These are phyloP conservation scores for Ceratobasidium sp. DNA, from an alignment of 1,284 basidiomycete species.

Conservation along the genomic window DNA sequence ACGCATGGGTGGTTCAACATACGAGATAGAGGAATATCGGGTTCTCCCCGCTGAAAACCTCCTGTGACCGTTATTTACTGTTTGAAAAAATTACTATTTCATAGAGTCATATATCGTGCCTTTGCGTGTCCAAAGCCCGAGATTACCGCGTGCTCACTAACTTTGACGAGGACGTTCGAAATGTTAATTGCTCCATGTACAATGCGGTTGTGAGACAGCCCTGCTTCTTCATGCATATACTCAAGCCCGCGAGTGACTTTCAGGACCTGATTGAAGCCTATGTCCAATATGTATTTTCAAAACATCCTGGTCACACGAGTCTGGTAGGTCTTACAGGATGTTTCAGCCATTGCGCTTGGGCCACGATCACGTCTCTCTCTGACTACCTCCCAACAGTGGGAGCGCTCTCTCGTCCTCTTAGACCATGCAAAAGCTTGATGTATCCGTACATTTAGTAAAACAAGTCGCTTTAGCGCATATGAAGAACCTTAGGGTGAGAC, in stretches of 20 bases:
- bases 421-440: no score
- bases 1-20: not conserved
- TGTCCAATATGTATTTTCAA: no score
- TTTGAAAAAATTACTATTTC: not conserved
- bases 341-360: no score
- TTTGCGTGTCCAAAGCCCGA: constrained; percentile 43
- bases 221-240: constrained; percentile 30
- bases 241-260: constrained; percentile 33
- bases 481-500: no score
- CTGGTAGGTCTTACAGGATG: no score
- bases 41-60: constrained; percentile 34
- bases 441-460: no score
- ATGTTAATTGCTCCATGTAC: constrained; percentile 39
- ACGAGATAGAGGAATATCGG: constrained; percentile 38
- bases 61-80: not conserved
- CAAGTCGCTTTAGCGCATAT: no score
- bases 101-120: not conserved
- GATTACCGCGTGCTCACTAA: constrained; percentile 31
- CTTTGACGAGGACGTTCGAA: constrained; percentile 36
- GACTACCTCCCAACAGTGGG: no score
- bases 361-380: no score
- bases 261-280: not conserved
- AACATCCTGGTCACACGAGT: no score
- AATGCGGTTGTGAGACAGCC: constrained; percentile 6
- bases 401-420: no score